Evolutionary conservation across 2,329 filamentous ascomycete species (phyloP).

Genomic region (Dothidotthia symphoricarpi): DNA sequence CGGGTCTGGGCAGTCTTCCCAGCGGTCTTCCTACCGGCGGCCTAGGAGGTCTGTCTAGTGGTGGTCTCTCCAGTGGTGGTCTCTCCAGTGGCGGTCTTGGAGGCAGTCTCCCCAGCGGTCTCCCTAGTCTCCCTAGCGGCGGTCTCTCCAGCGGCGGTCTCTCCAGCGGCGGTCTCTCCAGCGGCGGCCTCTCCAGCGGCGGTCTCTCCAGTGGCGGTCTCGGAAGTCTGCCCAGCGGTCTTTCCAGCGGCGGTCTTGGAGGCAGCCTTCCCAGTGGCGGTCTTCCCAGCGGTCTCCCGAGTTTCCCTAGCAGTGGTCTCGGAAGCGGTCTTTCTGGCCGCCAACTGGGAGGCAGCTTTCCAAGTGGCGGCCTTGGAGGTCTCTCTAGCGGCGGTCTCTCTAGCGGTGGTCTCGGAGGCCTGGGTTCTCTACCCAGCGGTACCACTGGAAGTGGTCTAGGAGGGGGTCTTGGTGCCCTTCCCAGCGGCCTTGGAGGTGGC

Average conservation of each 20-base stretch:
- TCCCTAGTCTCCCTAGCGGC: too few relatives aligned
- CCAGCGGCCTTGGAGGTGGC: background rate
- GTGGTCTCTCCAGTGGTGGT: background rate
- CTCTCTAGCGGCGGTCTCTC: too few relatives aligned
- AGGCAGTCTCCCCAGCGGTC: background rate
- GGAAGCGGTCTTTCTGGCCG: background rate
- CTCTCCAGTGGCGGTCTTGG: background rate
- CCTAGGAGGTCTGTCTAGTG: background rate
- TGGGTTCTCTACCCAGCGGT: too few relatives aligned
- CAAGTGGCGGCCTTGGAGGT: background rate
- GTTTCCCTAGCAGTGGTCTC: background rate
- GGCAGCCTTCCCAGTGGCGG: background rate
- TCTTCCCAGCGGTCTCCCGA: background rate
- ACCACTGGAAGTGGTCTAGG: too few relatives aligned
- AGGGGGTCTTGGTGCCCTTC: background rate
- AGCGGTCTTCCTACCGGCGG: slow-evolving; percentile 1
- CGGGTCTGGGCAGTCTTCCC: slow-evolving; percentile 1
- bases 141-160: too few relatives aligned
- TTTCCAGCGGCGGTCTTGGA: too few relatives aligned
- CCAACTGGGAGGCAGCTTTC: background rate
- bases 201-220: background rate
- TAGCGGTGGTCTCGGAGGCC: too few relatives aligned
- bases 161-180: background rate
- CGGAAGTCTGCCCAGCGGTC: background rate
- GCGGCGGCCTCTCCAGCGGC: background rate